Percentiles rank a stretch among this genome's conserved stretches.
Evolutionary conservation across 106 monocot genomes (phyloP).

Genomic region (Ottelia alismoides): DNA sequence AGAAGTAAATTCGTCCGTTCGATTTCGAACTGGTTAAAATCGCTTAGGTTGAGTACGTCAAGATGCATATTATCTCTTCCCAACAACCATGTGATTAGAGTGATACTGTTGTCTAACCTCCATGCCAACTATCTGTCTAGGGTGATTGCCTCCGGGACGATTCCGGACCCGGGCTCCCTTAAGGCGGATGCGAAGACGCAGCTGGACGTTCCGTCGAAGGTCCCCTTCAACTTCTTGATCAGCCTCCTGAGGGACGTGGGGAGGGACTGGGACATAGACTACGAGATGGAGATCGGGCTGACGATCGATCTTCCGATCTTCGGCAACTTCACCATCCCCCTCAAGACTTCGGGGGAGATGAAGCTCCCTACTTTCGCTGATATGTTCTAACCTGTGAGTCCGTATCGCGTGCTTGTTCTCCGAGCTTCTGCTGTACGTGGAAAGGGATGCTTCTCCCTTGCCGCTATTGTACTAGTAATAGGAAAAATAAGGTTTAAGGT

Average conservation of each 20-base stretch:
- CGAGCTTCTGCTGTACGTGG: too few species aligned
- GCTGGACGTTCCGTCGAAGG: constrained; percentile 52
- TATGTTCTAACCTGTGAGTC: constrained; percentile 39
- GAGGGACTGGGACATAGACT: constrained; percentile 88
- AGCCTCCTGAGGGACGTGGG: constrained; percentile 59
- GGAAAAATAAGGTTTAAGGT: too few species aligned
- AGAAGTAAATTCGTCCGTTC: too few species aligned
- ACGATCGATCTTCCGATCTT: constrained; percentile 75
- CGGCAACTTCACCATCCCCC: constrained; percentile 72
- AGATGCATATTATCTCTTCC: too few species aligned
- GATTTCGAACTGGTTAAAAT: too few species aligned
- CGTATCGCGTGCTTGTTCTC: too few species aligned
- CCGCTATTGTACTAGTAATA: too few species aligned
- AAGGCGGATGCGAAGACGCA: constrained; percentile 32
- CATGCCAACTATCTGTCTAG: too few species aligned
- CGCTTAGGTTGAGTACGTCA: too few species aligned
- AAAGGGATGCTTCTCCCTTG: too few species aligned
- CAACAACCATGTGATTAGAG: too few species aligned
- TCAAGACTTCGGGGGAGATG: constrained; percentile 53
- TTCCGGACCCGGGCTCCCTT: constrained; percentile 60
- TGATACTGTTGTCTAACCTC: too few species aligned
- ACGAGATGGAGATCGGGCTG: constrained; percentile 45
- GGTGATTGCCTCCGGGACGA: constrained; percentile 50
- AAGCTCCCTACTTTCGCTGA: constrained; percentile 69
- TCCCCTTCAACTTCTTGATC: constrained; percentile 69